Percentiles rank a stretch among this genome's conserved stretches.
phyloP scores from a whole-genome alignment of 352 stramenopile species.

The Poterioochromonas sp. region DNA sequence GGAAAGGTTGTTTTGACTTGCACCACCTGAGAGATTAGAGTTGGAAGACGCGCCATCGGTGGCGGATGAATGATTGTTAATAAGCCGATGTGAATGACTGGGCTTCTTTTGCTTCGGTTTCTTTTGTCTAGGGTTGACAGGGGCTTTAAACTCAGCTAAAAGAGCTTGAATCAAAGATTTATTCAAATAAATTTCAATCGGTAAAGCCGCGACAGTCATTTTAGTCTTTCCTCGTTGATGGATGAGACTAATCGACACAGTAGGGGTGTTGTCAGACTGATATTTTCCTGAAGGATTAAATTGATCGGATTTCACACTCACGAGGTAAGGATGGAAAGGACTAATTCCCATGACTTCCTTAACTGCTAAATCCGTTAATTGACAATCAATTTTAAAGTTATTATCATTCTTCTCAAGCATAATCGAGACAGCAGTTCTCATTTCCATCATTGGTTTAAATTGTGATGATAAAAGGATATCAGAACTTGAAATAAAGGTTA shows the following conservation, averaged over 20 bases:
- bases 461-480: not conserved
- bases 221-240: not conserved
- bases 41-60: not conserved
- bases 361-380: not conserved
- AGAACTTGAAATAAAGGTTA: not conserved
- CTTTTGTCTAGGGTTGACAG: not conserved
- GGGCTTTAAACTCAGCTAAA: not conserved
- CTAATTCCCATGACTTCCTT: not conserved
- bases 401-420: not conserved
- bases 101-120: not conserved
- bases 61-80: not conserved
- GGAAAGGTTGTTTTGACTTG: too few relatives aligned
- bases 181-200: conserved; percentile 27
- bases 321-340: not conserved
- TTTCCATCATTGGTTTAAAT: not conserved
- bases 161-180: conserved; percentile 11
- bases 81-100: not conserved
- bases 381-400: not conserved
- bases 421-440: not conserved
- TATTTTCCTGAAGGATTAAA: not conserved
- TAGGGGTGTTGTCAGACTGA: not conserved
- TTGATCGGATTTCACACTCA: not conserved
- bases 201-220: conserved; percentile 4
- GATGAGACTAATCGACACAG: not conserved
- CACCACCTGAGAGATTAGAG: not conserved